A percentile compares a stretch with the other conserved stretches of the same genome.
Evolutionary conservation across 768 basidiomycete species (phyloP).

Genomic region (Rhodotorula kratochvilovae): DNA sequence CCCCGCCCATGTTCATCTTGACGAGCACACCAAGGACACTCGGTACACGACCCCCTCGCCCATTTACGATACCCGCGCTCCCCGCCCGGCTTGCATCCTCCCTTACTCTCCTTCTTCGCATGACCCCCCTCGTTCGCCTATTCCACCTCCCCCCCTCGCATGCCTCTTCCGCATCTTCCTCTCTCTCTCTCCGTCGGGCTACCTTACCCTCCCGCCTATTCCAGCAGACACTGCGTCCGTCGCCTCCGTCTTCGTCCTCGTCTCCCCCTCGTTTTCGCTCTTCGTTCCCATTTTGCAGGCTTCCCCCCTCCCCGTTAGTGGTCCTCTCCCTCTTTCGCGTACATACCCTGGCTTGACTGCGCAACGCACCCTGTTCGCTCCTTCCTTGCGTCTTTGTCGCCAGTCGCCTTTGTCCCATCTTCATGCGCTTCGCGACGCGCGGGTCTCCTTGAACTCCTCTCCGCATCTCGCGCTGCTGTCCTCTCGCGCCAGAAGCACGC

Average conservation of each 20-base stretch:
- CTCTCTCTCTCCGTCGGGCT: not conserved
- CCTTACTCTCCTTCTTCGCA: not conserved
- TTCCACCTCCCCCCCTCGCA: not conserved
- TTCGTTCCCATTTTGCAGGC: not conserved
- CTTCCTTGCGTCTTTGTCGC: not conserved
- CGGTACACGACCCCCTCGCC: not conserved
- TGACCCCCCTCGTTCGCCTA: not conserved
- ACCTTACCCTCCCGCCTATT: too few relatives aligned
- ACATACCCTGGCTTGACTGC: not conserved
- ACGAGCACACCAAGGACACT: not conserved
- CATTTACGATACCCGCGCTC: not conserved
- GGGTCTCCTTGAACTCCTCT: too few relatives aligned
- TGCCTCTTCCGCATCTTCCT: not conserved
- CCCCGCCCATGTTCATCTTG: too few relatives aligned
- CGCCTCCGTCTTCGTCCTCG: too few relatives aligned
- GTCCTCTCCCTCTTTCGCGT: not conserved
- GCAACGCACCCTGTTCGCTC: not conserved
- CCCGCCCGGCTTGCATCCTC: not conserved
- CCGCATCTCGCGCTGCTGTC: too few relatives aligned
- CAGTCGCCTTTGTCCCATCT: not conserved
- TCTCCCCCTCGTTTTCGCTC: too few relatives aligned
- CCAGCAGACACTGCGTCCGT: not conserved
- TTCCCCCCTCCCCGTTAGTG: too few relatives aligned
- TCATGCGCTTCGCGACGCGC: too few relatives aligned
- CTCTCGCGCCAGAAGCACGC: too few relatives aligned